Base-by-base conservation (phyloP, 2,329 filamentous ascomycete genomes). In the Endocalyx cinctus region DNA sequence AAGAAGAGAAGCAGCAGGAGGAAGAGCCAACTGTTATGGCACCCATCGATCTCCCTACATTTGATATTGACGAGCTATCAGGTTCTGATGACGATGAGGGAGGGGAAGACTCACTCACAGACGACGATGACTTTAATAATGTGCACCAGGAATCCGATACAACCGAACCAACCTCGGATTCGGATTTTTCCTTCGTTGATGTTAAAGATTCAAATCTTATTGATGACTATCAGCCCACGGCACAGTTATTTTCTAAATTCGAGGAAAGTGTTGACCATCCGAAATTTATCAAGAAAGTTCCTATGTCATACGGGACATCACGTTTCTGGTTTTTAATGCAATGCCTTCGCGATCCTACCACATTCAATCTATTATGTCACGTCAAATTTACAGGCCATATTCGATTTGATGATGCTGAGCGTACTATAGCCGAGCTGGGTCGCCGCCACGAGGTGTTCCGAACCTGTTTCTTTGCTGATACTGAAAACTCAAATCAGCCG, bases 311-410 rank as follows among this genome's bases (percentile, higher is more conserved):
- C 25, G 55, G 45, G 12, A 62, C 67, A 38, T 51, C 55, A 1
- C 47, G 63, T 3, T 63, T 68, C 39, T 69, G 61, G 60, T 60
- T 64, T 34, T 33, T 62, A 2, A 38, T 35, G 7, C 41, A 45
- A 16, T 56, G 48, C 10, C 17, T 65, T 7, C 35, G 63, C 4
- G 59, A 71, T 32, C 50, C 49, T 6, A 60, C 59, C 1, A 54
- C 59, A 2, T 63, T 63, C 37, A 71, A 72, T 36, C 51, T 64
- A 20, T 55, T 60, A 1, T 38, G 47, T 2, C 41, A 37, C 1
- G 44, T 54, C 23, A 39, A 51, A 4, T 22, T 70, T 2, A 41
- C 20, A 0, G 66, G 66, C 0, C 29, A 29, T 1, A 20, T 71
- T 1, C 28, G 43, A 4, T 27, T 60, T 3, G 35, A 38, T 2